Percentiles rank a stretch among this genome's conserved stretches.
Conservation (phyloP, 768 basidiomycete genomes). For the Mycena latifolia region DNA sequence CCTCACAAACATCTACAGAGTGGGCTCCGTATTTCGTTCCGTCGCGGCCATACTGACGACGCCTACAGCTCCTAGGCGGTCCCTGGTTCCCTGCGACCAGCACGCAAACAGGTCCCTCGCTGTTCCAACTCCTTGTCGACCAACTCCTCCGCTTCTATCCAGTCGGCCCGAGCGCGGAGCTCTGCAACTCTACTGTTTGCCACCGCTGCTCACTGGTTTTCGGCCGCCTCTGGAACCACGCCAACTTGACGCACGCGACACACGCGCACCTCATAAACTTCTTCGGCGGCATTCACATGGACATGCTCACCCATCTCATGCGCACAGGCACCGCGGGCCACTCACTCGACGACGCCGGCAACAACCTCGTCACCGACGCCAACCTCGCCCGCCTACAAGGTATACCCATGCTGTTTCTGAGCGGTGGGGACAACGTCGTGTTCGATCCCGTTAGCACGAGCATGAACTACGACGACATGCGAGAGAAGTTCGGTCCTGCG, state of each 20-base stretch:
- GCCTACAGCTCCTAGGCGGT: slow-evolving; percentile 1
- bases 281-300: slow-evolving; percentile 34
- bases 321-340: slow-evolving; percentile 21
- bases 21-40: not conserved
- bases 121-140: slow-evolving; percentile 32
- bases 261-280: slow-evolving; percentile 32
- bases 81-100: slow-evolving; percentile 25
- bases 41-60: not conserved
- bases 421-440: slow-evolving; percentile 33
- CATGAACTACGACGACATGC: slow-evolving; percentile 33
- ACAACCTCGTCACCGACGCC: slow-evolving; percentile 30
- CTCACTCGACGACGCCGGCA: slow-evolving; percentile 14
- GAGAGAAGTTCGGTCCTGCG: slow-evolving; percentile 29
- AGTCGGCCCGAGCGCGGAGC: slow-evolving; percentile 25
- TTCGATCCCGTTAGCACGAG: slow-evolving; percentile 30
- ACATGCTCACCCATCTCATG: slow-evolving; percentile 26
- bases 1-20: slow-evolving; percentile 22
- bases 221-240: slow-evolving; percentile 35
- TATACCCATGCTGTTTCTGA: slow-evolving; percentile 30
- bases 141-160: slow-evolving; percentile 37
- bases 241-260: slow-evolving; percentile 34
- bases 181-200: slow-evolving; percentile 35
- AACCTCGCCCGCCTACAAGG: slow-evolving; percentile 32
- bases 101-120: not conserved
- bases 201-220: slow-evolving; percentile 32